These are phyloP conservation scores for Sphaerulina musiva DNA, from an alignment of 2,329 filamentous ascomycete species.

Conservation along the genomic window DNA sequence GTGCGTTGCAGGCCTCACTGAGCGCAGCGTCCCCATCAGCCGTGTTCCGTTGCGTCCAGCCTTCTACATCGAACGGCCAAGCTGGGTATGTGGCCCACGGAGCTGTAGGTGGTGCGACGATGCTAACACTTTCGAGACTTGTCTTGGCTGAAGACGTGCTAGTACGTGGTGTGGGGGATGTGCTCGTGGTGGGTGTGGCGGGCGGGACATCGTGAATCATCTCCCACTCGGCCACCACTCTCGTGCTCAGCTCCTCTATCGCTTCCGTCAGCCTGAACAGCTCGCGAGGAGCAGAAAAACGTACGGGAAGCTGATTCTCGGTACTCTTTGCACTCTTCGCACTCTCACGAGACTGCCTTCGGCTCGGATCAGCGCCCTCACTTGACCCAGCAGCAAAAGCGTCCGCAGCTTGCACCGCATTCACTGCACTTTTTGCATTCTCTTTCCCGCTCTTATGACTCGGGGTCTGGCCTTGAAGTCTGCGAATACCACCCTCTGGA, in stretches of 20 bases:
- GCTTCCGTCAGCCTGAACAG: slow-evolving; percentile 83
- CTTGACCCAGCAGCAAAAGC: slow-evolving; percentile 7
- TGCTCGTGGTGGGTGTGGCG: slow-evolving; percentile 30
- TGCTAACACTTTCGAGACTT: neutral
- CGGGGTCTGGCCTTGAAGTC: slow-evolving; percentile 54
- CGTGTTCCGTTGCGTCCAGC: slow-evolving; percentile 40
- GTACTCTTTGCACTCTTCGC: slow-evolving; percentile 2
- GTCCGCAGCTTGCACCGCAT: slow-evolving; percentile 15
- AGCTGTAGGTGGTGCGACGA: slow-evolving; percentile 24
- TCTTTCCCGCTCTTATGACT: slow-evolving; percentile 22
- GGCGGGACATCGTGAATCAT: slow-evolving; percentile 44
- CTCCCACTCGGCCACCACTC: slow-evolving; percentile 56
- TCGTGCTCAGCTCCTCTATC: slow-evolving; percentile 55
- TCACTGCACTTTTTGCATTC: slow-evolving; percentile 10
- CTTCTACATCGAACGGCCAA: slow-evolving; percentile 55
- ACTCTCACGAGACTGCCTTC: neutral
- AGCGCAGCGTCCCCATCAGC: slow-evolving; percentile 41
- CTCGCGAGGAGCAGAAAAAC: slow-evolving; percentile 78
- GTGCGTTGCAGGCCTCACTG: slow-evolving; percentile 51
- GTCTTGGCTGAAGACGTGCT: neutral
- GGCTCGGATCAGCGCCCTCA: neutral
- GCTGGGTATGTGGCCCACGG: slow-evolving; percentile 51
- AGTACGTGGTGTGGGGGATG: slow-evolving; percentile 2
- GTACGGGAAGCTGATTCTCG: slow-evolving; percentile 46
- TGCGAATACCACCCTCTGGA: slow-evolving; percentile 70